Evolutionary conservation across 768 basidiomycete genomes (phyloP).

Genomic region (Naganishia randhawae): DNA sequence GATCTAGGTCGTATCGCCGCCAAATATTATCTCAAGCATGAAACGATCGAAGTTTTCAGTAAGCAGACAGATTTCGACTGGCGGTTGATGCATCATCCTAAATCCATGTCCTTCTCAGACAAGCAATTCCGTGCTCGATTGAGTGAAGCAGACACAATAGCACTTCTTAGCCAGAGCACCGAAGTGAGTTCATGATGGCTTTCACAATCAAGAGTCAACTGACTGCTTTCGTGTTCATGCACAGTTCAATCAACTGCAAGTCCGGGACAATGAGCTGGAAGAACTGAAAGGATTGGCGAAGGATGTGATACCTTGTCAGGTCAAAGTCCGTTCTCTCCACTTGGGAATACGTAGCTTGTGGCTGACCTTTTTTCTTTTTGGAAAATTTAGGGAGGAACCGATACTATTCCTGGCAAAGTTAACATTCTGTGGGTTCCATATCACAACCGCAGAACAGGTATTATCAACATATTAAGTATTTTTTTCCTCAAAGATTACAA

Average conservation of each 20-base stretch:
- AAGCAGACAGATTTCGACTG: constrained; percentile 16
- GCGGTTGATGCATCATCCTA: background rate
- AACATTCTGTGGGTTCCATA: constrained; percentile 63
- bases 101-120: constrained; percentile 44
- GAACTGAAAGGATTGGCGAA: constrained; percentile 73
- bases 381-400: constrained; percentile 62
- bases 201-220: background rate
- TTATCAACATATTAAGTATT: background rate
- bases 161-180: constrained; percentile 80
- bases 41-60: constrained; percentile 81
- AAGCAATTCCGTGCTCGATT: constrained; percentile 70
- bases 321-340: constrained; percentile 58
- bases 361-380: background rate
- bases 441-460: background rate
- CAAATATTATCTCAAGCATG: constrained; percentile 85
- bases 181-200: constrained; percentile 59
- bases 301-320: constrained; percentile 67
- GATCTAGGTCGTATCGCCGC: constrained; percentile 94
- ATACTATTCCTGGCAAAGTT: constrained; percentile 74
- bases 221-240: background rate
- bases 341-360: background rate
- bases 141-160: constrained; percentile 88
- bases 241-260: constrained; percentile 90
- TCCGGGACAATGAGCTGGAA: constrained; percentile 80
- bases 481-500: constrained; percentile 57